Evolutionary conservation across 1,284 basidiomycete species (phyloP).

Genomic region (Papiliotrema fonsecae): DNA sequence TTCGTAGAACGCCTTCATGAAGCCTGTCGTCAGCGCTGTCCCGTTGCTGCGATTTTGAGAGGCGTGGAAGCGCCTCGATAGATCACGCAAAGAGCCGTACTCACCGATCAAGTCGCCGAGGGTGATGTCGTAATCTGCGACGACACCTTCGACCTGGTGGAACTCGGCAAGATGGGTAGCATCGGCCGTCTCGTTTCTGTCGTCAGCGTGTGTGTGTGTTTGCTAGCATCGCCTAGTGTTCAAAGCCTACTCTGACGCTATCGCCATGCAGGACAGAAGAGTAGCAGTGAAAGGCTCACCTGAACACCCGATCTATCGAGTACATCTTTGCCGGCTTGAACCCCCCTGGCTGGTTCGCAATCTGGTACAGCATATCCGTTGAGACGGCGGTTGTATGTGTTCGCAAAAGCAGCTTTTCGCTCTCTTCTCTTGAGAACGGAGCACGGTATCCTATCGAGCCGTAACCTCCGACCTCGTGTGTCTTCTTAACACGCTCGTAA

Average conservation of each 20-base stretch:
- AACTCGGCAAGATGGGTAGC: conserved; percentile 99
- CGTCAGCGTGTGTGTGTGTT: too few relatives aligned
- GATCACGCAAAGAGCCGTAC: not conserved
- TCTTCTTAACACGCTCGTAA: conserved; percentile 79
- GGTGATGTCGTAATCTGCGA: conserved; percentile 89
- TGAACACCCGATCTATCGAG: conserved; percentile 96
- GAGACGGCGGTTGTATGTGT: conserved; percentile 98
- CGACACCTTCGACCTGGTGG: conserved; percentile 99
- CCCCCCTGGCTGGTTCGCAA: conserved; percentile 68
- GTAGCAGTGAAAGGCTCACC: conserved; percentile 24
- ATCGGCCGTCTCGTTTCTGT: conserved; percentile 94
- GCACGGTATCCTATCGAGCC: conserved; percentile 97
- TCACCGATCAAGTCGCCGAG: conserved; percentile 93
- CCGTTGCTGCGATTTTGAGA: not conserved
- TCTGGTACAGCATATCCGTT: conserved; percentile 87
- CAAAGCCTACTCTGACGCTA: not conserved
- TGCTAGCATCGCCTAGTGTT: too few relatives aligned
- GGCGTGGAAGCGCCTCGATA: too few relatives aligned
- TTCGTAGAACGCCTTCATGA: conserved; percentile 96
- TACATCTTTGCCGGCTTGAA: conserved; percentile 97
- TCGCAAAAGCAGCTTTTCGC: conserved; percentile 83
- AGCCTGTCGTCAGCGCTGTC: conserved; percentile 56
- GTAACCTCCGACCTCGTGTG: conserved; percentile 86
- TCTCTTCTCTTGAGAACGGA: conserved; percentile 91
- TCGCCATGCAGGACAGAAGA: not conserved